Evolutionary conservation across 2,329 filamentous ascomycete genomes (phyloP), one percentile per base, ranked within the genome.

Genomic region (Aspergillus brunneoviolaceus): DNA sequence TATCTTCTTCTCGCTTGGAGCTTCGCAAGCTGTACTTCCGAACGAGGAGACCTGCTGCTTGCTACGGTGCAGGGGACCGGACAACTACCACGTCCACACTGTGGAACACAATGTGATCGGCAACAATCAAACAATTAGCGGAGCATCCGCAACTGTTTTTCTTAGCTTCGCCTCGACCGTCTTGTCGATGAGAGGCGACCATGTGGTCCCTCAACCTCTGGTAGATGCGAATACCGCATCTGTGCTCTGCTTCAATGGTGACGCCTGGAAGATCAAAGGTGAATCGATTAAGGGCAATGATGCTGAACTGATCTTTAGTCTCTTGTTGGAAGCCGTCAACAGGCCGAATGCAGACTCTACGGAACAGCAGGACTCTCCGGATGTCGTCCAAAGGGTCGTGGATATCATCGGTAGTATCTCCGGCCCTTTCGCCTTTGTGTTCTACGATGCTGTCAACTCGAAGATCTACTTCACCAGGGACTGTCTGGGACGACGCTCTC

Each of bases 231-330:
- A 67, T 0, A 83, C 82, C 0, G 81, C 82, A 4, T 91, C 89
- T 1, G 80, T 91, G 0, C 81, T 99, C 2, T 97, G 94, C 82
- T 99, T 95, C 95, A 99, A 99, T 71, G 95, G 95, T 49, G 95
- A 99, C 74, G 94, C 92, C 1, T 99, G 95, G 95, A 88, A 84
- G 59, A 82, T 96, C 53, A 77, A 76, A 9, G 82, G 82, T 35
- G 68, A 82, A 10, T 69, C 74, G 1, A 80, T 96, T 5, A 61
- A 69, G 39, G 90, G 87, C 59, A 97, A 96, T 71, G 95, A 99
- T 76, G 90, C 90, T 3, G 83, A 89, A 68, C 77, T 80, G 6
- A 80, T 98, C 19, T 87, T 94, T 69, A 70, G 81, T 35, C 70
- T 84, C 42, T 80, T 96, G 51, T 69, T 82, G 21, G 69, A 77